Base-by-base conservation (phyloP, 805 yeast species). In the Candida wancherniae region DNA sequence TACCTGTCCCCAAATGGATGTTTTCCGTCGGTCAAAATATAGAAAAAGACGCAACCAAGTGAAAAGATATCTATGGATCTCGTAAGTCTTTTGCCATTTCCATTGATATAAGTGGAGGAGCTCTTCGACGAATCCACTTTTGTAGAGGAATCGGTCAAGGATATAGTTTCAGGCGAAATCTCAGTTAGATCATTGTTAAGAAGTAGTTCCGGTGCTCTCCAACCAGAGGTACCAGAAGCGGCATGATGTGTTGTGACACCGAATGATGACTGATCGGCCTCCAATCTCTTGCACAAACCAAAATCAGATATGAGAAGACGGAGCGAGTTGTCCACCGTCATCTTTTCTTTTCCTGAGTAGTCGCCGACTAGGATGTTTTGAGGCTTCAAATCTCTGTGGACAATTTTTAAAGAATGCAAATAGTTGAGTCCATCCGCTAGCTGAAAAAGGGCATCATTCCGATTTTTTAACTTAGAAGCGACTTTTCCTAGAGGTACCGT, bases 1-100 rank as follows among this genome's bases (percentile, higher is more conserved):
- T 85, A 86, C 27, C 85, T 66, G 48, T 84, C 92, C n/a, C 99
- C 99, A 63, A 84, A 92, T 4, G 99, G 98, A 64, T 92, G 99
- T 6, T 57, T 52, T 0, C 98, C 97, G 10, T 74, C 75, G 0
- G 95, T 71, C 21, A 92, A 58, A 22, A 88, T 81, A 50, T 87
- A 92, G 53, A 74, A 90, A 50, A 85, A 92, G 1, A 92, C 88
- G 59, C 98, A 92, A 0, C 99, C 99, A 39, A 90, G 63, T 0
- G 97, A 84, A 51, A 92, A 92, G 4, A 92, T 83, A 57, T 92
- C 99, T 33, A 92, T 84, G 0, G 95, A 87, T 42, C 88, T 73
- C 0, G 96, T 88, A 22, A 87, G 66, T 31, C 94, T 67, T 42
- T 82, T 74, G 63, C 76, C 49, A 53, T 55, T n/a, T 55, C 58